Base-by-base conservation (phyloP, 495 filamentous ascomycete species). In the Mytilinidion resinicola region DNA sequence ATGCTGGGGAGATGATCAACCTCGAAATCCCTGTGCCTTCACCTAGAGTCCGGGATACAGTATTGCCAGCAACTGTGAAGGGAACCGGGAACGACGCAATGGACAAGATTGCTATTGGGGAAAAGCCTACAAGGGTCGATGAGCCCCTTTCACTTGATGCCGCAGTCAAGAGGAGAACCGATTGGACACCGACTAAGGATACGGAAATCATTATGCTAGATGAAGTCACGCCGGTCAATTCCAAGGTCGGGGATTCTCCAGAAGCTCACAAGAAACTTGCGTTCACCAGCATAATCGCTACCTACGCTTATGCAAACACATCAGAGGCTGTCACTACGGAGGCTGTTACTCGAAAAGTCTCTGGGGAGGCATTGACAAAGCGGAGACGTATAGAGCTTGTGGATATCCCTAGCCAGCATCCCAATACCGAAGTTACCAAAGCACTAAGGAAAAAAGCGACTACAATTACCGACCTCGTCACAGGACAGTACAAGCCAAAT, bases 401-500 rank as follows among this genome's bases (percentile, higher is more conserved):
- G 39, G 39, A 42, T 6, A 30, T 20, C n/a, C 14, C 46, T 0
- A 14, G 25, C 35, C 21, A 30, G 25, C 25, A 33, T 20, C 20
- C 39, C 47, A 5, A 62, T 39, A 69, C 73, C 9, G 77, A 78
- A 59, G 70, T 85, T 77, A 59, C 62, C 64, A 73, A 86, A 78
- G 73, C 74, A 15, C 79, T 78, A 33, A 83, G 81, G 61, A 95
- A 87, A 73, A 91, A 89, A 67, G 72, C 85, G 0, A 85, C 82
- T 39, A 97, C 92, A 7, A 85, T 97, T 53, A 97, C 92, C 1
- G 90, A 86, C 52, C 75, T 86, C 44, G 90, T 91, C 21, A 96
- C 85, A 4, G 85, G 87, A 20, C 82, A 83, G n/a, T 96, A 95
- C 69, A 71, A 71, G 30, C 51, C 67, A 10, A 60, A 65, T 1